Conservation (phyloP, 2,329 filamentous ascomycete species). For the Aspergillus melleus region DNA sequence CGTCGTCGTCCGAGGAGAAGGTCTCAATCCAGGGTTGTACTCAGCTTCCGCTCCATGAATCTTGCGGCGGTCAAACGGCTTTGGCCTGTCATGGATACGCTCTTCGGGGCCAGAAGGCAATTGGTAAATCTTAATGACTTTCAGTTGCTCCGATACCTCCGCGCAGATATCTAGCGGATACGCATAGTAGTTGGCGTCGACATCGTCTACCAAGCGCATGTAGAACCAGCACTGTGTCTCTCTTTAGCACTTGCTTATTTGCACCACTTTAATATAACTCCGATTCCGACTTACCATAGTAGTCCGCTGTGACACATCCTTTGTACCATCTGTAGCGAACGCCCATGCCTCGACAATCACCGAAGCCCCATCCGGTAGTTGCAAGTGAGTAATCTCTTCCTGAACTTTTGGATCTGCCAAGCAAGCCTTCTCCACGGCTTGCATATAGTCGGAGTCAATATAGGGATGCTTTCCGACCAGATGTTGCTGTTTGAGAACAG, state of each 20-base stretch:
- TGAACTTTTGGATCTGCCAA: conserved; percentile 46
- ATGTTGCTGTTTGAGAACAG: conserved; percentile 16
- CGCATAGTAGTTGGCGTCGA: conserved; percentile 58
- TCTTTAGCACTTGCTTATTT: not conserved
- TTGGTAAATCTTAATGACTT: conserved; percentile 53
- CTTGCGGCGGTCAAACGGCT: conserved; percentile 28
- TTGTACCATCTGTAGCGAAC: conserved; percentile 53
- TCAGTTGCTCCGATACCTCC: conserved; percentile 52
- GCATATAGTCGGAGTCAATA: conserved; percentile 47
- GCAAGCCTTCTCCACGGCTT: conserved; percentile 50
- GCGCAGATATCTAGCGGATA: conserved; percentile 57
- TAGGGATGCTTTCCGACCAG: conserved; percentile 28
- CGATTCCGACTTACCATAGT: conserved; percentile 44
- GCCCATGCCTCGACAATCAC: conserved; percentile 58
- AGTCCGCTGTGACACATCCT: conserved; percentile 48
- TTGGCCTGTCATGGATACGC: conserved; percentile 41
- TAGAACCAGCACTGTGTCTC: conserved; percentile 35
- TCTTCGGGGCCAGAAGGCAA: conserved; percentile 46
- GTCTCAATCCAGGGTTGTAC: conserved; percentile 35
- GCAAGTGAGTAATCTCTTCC: conserved; percentile 37
- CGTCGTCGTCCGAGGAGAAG: conserved; percentile 32
- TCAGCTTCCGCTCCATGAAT: conserved; percentile 26
- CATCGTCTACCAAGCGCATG: conserved; percentile 41
- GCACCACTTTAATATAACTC: not conserved
- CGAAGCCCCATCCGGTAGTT: conserved; percentile 46